Conservation (phyloP, 179 eudicot genomes). For the Spergularia azorica region DNA sequence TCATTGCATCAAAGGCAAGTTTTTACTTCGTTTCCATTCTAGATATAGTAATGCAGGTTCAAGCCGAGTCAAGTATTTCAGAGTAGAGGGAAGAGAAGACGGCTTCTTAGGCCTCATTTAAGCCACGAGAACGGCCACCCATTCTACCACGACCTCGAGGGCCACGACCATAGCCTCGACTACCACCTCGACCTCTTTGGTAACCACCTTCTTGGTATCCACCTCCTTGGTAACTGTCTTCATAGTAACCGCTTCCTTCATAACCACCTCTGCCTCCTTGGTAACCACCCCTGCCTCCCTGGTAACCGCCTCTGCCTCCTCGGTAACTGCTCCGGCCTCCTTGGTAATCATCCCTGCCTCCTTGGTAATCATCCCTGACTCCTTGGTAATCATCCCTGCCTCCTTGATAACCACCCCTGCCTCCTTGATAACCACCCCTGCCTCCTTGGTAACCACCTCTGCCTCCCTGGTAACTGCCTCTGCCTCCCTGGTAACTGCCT, state of each 20-base stretch:
- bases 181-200: conserved; percentile 58
- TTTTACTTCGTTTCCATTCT: conserved; percentile 19
- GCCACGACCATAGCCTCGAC: conserved; percentile 43
- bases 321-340: conserved; percentile 30
- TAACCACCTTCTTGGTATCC: conserved; percentile 13
- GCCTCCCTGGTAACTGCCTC: conserved; percentile 16
- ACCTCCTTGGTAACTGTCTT: conserved; percentile 15
- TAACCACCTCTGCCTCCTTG: conserved; percentile 30
- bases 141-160: conserved; percentile 40
- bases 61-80: conserved; percentile 41
- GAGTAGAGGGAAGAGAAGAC: conserved; percentile 11
- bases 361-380: neutral
- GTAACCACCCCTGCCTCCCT: conserved; percentile 3
- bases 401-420: conserved; percentile 13
- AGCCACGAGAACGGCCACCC: conserved; percentile 44
- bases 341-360: conserved; percentile 14
- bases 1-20: conserved; percentile 34
- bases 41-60: conserved; percentile 23
- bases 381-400: neutral
- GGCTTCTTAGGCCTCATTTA: conserved; percentile 32
- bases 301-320: conserved; percentile 28
- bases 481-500: conserved; percentile 2
- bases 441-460: conserved; percentile 32
- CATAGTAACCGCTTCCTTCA: conserved; percentile 31
- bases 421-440: conserved; percentile 20